Conservation (phyloP, 2,329 filamentous ascomycete genomes). For the Neonectria hederae region DNA sequence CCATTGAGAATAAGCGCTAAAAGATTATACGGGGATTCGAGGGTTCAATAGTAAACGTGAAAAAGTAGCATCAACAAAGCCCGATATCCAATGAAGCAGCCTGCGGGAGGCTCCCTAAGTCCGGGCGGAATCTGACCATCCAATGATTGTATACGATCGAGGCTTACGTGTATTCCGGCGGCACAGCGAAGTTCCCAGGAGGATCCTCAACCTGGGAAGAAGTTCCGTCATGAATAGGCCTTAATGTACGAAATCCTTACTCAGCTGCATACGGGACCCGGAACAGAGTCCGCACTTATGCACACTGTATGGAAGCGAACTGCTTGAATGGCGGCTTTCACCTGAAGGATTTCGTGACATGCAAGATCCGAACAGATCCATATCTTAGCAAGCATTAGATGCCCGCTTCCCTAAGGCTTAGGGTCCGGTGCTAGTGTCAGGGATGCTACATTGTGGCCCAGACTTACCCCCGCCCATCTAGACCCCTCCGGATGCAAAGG, state of each 20-base stretch:
- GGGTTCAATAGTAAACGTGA: background rate
- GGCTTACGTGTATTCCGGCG: background rate
- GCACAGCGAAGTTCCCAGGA: background rate
- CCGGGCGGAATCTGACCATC: background rate
- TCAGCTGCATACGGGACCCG: background rate
- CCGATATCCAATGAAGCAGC: background rate
- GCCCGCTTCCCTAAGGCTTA: background rate
- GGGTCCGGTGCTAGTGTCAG: background rate
- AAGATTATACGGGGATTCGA: background rate
- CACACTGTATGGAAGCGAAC: background rate
- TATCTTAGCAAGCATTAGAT: background rate
- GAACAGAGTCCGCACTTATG: background rate
- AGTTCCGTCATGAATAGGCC: background rate
- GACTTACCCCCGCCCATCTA: background rate
- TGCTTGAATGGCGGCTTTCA: background rate
- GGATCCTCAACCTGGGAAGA: background rate
- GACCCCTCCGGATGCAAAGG: background rate
- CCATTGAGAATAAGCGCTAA: background rate
- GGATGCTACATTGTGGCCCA: background rate
- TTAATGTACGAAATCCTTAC: background rate
- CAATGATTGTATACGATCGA: background rate
- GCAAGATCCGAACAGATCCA: background rate
- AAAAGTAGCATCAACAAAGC: background rate
- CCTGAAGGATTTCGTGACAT: background rate
- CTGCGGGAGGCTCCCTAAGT: background rate